phyloP scores from a whole-genome alignment of 768 basidiomycete species.

The Suillus brevipes region DNA sequence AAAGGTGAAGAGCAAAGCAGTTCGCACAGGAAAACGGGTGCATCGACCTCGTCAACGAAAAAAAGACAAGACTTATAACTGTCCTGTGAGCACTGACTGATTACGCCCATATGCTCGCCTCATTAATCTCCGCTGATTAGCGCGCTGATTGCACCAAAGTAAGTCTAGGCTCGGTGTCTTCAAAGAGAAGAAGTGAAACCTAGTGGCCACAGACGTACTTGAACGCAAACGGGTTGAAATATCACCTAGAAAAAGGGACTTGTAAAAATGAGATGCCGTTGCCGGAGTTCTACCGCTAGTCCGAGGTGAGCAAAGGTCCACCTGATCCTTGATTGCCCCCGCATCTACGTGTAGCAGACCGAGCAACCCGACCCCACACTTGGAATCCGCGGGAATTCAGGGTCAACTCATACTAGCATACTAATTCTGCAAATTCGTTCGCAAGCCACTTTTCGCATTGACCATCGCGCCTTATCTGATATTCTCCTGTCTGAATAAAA shows the following conservation, averaged over 20 bases:
- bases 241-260: constrained; percentile 66
- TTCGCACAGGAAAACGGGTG: background rate
- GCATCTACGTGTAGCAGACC: background rate
- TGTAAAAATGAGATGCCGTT: constrained; percentile 43
- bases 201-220: constrained; percentile 48
- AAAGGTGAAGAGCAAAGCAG: background rate
- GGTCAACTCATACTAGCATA: background rate
- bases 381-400: constrained; percentile 5
- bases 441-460: background rate
- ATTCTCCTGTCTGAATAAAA: background rate
- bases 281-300: constrained; percentile 8
- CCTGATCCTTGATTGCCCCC: background rate
- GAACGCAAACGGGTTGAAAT: constrained; percentile 67
- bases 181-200: background rate
- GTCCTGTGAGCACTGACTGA: constrained; percentile 40
- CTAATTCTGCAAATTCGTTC: background rate
- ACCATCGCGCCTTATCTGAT: background rate
- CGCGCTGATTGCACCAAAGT: constrained; percentile 55
- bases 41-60: constrained; percentile 15
- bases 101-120: constrained; percentile 7
- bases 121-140: constrained; percentile 22
- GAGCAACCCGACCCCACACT: background rate
- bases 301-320: background rate
- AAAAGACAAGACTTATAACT: constrained; percentile 49
- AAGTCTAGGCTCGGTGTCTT: constrained; percentile 17